phyloP scores from a whole-genome alignment of 2,329 filamentous ascomycete genomes.

The Emmonsiellopsis sp. region DNA sequence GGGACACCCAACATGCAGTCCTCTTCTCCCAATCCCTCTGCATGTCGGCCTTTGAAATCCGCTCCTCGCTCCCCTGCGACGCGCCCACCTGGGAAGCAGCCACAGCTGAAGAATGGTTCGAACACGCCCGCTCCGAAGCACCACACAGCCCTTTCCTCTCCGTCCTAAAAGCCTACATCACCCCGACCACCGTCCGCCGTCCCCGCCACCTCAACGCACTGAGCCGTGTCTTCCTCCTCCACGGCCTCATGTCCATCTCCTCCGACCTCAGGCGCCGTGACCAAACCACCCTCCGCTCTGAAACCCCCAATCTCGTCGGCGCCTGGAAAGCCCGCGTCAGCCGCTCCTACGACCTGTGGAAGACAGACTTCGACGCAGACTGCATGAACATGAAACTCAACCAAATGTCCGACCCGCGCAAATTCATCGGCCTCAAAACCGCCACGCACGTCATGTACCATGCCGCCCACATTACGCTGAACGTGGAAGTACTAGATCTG shows the following conservation, averaged over 20 bases:
- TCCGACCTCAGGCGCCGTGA: conserved; percentile 55
- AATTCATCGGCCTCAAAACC: conserved; percentile 40
- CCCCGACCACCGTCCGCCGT: conserved; percentile 29
- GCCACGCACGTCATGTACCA: conserved; percentile 50
- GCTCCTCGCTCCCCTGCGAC: conserved; percentile 47
- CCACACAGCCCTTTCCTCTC: conserved; percentile 38
- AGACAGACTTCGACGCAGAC: conserved; percentile 47
- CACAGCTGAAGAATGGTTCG: conserved; percentile 43
- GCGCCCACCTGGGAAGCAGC: conserved; percentile 49
- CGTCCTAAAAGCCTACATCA: conserved; percentile 48
- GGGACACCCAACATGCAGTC: conserved; percentile 56
- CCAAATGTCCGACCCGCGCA: conserved; percentile 21
- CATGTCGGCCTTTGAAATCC: conserved; percentile 56
- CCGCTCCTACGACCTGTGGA: conserved; percentile 49
- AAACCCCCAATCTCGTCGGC: conserved; percentile 26
- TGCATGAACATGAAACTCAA: conserved; percentile 31
- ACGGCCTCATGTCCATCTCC: conserved; percentile 53
- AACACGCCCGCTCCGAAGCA: conserved; percentile 27
- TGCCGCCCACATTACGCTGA: conserved; percentile 46
- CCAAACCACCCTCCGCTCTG: conserved; percentile 48
- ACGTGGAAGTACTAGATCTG: conserved; percentile 51
- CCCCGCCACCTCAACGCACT: conserved; percentile 40
- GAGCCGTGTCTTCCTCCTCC: conserved; percentile 46
- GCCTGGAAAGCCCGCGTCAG: conserved; percentile 45
- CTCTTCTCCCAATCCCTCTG: conserved; percentile 57